Base-by-base conservation (phyloP, 2,329 filamentous ascomycete genomes). In the Sporothrix brasiliensis region DNA sequence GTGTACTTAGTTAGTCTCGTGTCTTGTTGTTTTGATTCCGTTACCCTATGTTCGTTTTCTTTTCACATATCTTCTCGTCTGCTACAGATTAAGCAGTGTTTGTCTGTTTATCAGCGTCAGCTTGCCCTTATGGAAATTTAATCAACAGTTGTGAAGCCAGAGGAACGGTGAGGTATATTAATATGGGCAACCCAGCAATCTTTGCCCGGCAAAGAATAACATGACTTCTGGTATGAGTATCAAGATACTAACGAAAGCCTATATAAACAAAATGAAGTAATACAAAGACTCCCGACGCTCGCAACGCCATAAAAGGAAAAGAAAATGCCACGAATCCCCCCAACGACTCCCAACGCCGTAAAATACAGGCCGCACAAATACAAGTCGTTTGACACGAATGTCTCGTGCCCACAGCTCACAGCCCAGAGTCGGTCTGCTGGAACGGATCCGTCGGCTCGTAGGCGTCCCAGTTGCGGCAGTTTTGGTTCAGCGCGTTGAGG, bases 401-500 rank as follows among this genome's bases (percentile, higher is more conserved):
- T 5, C 13, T 14, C 2, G 34, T 13, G 13, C 30, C 0, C 34
- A 7, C 34, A 34, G 6, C 34, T 34, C 34, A 71, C 21, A 73
- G 47, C 27, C 73, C 73, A 4, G 70, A 71, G 24, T 73, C 73
- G 13, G 44, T 67, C 65, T 74, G 67, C 34, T 69, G 69, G 34
- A 72, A 72, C 34, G 72, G 73, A 19, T 74, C 71, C 1, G 50
- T 70, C 5, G 72, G 70, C 9, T 39, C 13, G 63, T 73, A 74
- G 21, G 52, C 44, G 44, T 70, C 65, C 73, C 73, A 74, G 49
- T 70, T 72, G 44, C 68, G 52, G 56, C 73, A 74, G 63, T 74
- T 74, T 44, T 34, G 49, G n/a, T 63, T 63, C 61, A 74, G 5
- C 2, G 53, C 66, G 47, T 67, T 58, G 4, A 74, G 67, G 47